Base-by-base conservation (phyloP, 768 basidiomycete genomes). In the Pleurotus ostreatus region DNA sequence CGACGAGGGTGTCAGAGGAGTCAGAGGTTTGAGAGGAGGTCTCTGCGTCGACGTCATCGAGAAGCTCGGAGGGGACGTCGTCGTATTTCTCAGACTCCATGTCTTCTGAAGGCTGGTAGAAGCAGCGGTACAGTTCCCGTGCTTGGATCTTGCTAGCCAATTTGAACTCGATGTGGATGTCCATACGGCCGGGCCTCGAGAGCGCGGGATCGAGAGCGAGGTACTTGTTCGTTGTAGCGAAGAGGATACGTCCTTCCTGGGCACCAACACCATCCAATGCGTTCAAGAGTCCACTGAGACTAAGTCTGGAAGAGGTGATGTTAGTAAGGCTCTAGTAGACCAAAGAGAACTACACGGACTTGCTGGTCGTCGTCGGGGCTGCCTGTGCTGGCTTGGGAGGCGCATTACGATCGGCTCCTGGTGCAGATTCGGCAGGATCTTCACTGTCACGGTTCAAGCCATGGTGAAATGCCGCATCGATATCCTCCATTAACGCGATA, bases 401-500 rank as follows among this genome's bases (percentile, higher is more conserved):
- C 5, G n/a, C 12, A 34, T 46, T 20, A 23, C 18, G 22, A 9
- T 40, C 25, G 26, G 18, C 18, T 13, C 16, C 15, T 46, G 37
- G 16, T 11, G 46, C 38, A 37, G 40, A n/a, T 45, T 46, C 22
- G 46, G 16, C 20, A 26, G 49, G 25, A 5, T 46, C 12, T 23
- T 23, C 45, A 45, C 62, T 63, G 30, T 78, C 77, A 9, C 78
- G 77, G 57, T 74, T 79, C 16, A 80, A 53, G 20, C 63, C 67
- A 49, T 73, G 69, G 34, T 71, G 72, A 69, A 92, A 88, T 2
- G 88, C 89, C 2, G 85, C 88, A 61, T 93, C 91, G 55, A 92
- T 86, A 65, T 92, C 91, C 66, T 92, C 89, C 82, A 93, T 89
- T 37, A 93, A 74, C 4, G 85, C 82, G 55, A 92, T 86, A 62